A percentile compares a stretch with the other conserved stretches of the same genome.
phyloP scores from a whole-genome alignment of 441 rosid species.

The Mallotus repandus region DNA sequence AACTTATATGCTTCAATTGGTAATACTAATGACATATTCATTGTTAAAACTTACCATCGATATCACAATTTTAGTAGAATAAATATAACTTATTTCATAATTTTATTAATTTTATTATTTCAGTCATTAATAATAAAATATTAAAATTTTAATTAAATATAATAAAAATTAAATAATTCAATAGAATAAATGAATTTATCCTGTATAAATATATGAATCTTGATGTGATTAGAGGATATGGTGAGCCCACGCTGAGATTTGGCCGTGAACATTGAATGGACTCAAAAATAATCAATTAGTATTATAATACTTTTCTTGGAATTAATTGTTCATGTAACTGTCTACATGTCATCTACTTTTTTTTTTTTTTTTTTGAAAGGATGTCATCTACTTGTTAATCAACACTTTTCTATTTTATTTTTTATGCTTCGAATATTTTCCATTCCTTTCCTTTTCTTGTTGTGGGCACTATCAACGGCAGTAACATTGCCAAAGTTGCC shows the following conservation, averaged over 20 bases:
- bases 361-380: no score
- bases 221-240: slow-evolving; percentile 10
- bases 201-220: slow-evolving; percentile 3
- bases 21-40: no score
- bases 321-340: background rate
- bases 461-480: slow-evolving; percentile 9
- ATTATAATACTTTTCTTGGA: background rate
- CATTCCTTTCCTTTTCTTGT: background rate
- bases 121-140: no score
- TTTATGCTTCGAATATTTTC: background rate
- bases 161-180: no score
- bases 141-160: no score
- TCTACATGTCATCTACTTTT: background rate
- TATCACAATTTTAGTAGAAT: no score
- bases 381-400: no score
- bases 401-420: background rate
- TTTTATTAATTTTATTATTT: no score
- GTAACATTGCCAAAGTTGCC: background rate
- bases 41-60: no score
- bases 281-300: background rate
- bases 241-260: slow-evolving; percentile 20
- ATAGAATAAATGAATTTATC: no score
- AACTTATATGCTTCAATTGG: no score
- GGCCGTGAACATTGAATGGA: background rate
- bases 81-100: no score